Evolutionary conservation across 2,329 filamentous ascomycete genomes (phyloP).

Genomic region (Clathrospora elynae): DNA sequence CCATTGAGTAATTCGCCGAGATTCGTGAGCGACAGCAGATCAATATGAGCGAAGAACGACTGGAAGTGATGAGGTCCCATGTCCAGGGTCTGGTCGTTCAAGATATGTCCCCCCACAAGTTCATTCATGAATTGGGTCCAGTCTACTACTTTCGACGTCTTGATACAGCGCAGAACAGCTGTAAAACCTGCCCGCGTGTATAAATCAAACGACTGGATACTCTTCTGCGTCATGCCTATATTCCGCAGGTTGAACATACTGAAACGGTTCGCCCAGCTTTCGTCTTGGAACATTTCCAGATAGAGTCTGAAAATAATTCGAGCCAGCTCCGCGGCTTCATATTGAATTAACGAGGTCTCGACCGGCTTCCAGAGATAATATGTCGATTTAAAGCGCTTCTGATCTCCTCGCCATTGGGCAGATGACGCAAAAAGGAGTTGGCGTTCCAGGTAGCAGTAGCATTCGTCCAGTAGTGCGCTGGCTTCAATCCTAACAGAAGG

Average conservation of each 20-base stretch:
- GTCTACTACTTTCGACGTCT: background rate
- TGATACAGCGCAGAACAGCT: slow-evolving; percentile 12
- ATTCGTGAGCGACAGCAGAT: slow-evolving; percentile 9
- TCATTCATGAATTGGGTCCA: slow-evolving; percentile 5
- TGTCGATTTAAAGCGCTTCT: no score
- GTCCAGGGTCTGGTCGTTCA: slow-evolving; percentile 7
- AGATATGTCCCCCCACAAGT: slow-evolving; percentile 4
- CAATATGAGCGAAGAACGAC: slow-evolving; percentile 15
- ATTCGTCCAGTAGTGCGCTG: slow-evolving; percentile 23
- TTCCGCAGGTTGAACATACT: background rate
- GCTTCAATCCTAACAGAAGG: slow-evolving; percentile 57
- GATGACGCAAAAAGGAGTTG: no score
- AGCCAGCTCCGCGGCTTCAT: slow-evolving; percentile 9
- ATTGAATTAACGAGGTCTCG: slow-evolving; percentile 50
- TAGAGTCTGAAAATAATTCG: slow-evolving; percentile 15
- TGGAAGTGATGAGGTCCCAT: slow-evolving; percentile 17
- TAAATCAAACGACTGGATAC: slow-evolving; percentile 13
- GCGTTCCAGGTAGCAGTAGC: slow-evolving; percentile 8
- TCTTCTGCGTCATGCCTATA: background rate
- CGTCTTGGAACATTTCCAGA: slow-evolving; percentile 21
- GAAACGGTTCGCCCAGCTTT: background rate
- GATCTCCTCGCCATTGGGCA: no score
- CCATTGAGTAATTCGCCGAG: background rate
- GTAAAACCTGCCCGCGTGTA: slow-evolving; percentile 18
- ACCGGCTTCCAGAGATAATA: slow-evolving; percentile 12